Evolutionary conservation across 306 rosid genomes (phyloP), one percentile per base, ranked within the genome.

Genomic region (Argentina anserina): DNA sequence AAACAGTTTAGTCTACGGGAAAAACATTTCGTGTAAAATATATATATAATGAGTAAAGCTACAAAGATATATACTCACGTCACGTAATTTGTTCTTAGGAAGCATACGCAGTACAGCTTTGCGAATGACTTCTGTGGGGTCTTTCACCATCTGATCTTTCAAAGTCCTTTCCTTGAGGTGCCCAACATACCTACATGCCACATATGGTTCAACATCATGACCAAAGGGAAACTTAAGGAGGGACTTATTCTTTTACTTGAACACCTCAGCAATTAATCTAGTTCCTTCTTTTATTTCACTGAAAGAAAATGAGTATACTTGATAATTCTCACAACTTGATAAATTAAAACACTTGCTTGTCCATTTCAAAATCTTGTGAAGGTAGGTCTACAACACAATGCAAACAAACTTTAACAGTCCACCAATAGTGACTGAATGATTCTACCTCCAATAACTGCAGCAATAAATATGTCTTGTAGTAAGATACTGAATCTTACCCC

Each of bases 101-200:
- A 94, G 88, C 98, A 94, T 94, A 67, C 98, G 98, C 43, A 87
- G 65, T 49, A 94, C 88, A 73, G 98, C 98, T 89, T 91, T 94
- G 79, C 94, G 95, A 61, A 94, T 91, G 42, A 91, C 98, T 73
- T 94, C 98, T 14, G 98, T 88, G 20, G 98, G 97, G 72, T 94
- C 98, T 76, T 88, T 89, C 66, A 81, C 86, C 89, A 94, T 78
- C 88, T 94, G 97, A 75, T 89, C 97, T 85, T 89, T 89, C 69
- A 91, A 81, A 55, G 71, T 89, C 81, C 98, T 89, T 85, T 89
- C 74, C 90, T 91, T 94, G 76, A 94, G 90, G 77, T 88, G 79
- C 65, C 98, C 98, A 23, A 91, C 78, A 69, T 94, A 94, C 87
- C 98, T 93, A 74, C 79, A 86, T 75, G 73, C 76, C 74, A 77